phyloP scores from a whole-genome alignment of 441 rosid species.

The Lepidium campestre region DNA sequence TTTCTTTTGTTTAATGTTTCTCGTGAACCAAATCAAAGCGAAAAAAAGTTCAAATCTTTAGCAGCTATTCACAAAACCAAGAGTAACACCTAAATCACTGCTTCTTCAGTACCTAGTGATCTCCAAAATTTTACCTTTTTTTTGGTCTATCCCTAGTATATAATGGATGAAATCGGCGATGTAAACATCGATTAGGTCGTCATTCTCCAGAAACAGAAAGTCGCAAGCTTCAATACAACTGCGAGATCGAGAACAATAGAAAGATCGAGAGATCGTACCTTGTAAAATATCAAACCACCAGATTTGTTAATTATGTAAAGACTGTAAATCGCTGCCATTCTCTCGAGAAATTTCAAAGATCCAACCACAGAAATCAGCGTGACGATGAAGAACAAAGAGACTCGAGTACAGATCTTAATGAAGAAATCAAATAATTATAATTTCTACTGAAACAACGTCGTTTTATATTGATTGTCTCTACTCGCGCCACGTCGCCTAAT shows the following conservation, averaged over 20 bases:
- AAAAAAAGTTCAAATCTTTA: not conserved
- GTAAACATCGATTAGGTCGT: not conserved
- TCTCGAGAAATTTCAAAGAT: not conserved
- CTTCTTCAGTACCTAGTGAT: not conserved
- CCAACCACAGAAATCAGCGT: conserved; percentile 2
- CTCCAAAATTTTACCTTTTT: not conserved
- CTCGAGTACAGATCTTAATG: not conserved
- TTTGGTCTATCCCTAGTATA: not conserved
- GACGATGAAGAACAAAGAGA: conserved; percentile 12
- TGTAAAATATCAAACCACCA: conserved; percentile 82
- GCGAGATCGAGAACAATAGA: not conserved
- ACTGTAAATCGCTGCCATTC: conserved; percentile 81
- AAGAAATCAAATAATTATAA: not conserved
- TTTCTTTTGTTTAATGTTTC: not conserved
- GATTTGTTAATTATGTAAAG: conserved; percentile 89
- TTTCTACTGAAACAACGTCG: not conserved
- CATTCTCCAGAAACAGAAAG: not conserved
- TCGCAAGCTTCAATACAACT: not conserved
- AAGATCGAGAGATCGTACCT: conserved; percentile 38
- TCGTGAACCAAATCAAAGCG: not conserved
- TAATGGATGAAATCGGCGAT: not conserved
- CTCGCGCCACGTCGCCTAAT: conserved; percentile 12
- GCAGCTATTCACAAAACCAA: not conserved
- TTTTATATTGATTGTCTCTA: not conserved
- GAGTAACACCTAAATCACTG: not conserved